These are phyloP conservation scores for Saccharomyces pastorianus DNA, from an alignment of 1,139 yeast genomes.

Conservation along the genomic window DNA sequence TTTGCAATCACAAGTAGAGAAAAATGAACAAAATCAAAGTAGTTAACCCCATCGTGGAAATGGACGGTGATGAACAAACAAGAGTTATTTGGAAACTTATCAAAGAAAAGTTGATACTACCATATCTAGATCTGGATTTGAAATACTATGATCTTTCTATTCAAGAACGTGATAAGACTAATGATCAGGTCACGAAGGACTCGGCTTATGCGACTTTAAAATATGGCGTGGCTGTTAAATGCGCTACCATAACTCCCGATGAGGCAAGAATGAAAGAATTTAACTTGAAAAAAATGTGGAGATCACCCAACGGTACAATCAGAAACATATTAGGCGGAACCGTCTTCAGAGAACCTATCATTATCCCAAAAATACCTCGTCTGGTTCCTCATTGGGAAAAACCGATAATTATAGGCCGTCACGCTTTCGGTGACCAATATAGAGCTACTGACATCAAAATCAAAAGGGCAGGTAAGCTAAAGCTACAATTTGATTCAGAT, in stretches of 20 bases:
- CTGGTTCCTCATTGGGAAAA: constrained; percentile 87
- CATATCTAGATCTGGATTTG: constrained; percentile 77
- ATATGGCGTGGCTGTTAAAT: constrained; percentile 86
- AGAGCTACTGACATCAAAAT: constrained; percentile 79
- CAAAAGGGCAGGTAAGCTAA: constrained; percentile 70
- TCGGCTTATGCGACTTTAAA: constrained; percentile 84
- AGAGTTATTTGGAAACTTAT: constrained; percentile 84
- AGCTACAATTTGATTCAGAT: constrained; percentile 66
- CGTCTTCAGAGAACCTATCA: constrained; percentile 92
- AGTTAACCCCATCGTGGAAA: constrained; percentile 79
- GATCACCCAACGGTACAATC: constrained; percentile 91
- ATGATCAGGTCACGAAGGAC: constrained; percentile 79
- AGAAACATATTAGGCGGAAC: constrained; percentile 92
- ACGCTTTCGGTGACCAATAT: constrained; percentile 93
- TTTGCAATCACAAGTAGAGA: too few species aligned
- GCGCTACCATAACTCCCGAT: constrained; percentile 96
- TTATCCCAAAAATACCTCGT: constrained; percentile 78
- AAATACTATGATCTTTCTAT: constrained; percentile 88
- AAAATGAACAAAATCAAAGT: constrained; percentile 56
- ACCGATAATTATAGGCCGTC: constrained; percentile 93
- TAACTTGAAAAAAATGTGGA: constrained; percentile 87
- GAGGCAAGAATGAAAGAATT: constrained; percentile 90
- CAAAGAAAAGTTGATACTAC: constrained; percentile 71
- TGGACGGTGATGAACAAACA: constrained; percentile 95
- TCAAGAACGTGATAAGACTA: constrained; percentile 72